These are phyloP conservation scores for Nakaseomyces uthaithaninus DNA, from an alignment of 1,139 yeast genomes.

Conservation along the genomic window DNA sequence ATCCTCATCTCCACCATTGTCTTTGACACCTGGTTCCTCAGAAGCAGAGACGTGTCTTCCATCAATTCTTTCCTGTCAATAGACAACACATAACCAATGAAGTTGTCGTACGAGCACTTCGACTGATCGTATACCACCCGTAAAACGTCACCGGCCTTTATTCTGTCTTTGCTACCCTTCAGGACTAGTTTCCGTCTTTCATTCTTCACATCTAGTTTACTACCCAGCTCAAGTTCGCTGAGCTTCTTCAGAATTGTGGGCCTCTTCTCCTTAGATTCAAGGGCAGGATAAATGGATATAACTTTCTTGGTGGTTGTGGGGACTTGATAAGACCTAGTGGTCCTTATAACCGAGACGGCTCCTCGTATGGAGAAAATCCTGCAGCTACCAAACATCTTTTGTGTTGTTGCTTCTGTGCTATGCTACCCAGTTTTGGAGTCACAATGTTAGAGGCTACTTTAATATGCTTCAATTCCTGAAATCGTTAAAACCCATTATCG, in stretches of 20 bases:
- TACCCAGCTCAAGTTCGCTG: conserved; percentile 23
- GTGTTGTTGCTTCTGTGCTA: neutral
- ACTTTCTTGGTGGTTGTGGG: conserved; percentile 24
- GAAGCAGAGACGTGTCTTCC: conserved; percentile 56
- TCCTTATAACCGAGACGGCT: neutral
- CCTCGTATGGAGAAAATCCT: neutral
- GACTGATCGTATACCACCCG: conserved; percentile 65
- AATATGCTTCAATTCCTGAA: too few relatives aligned
- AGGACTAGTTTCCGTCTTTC: conserved; percentile 58
- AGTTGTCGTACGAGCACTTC: conserved; percentile 44
- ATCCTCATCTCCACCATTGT: conserved; percentile 76
- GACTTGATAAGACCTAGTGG: conserved; percentile 16
- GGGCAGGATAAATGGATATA: conserved; percentile 33
- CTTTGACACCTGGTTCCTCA: conserved; percentile 72
- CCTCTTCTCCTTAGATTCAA: conserved; percentile 15
- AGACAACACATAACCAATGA: conserved; percentile 70
- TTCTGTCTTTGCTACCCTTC: conserved; percentile 39
- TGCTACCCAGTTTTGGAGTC: too few relatives aligned
- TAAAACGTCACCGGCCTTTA: conserved; percentile 76
- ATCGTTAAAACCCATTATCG: too few relatives aligned
- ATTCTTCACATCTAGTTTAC: conserved; percentile 64
- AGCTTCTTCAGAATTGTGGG: conserved; percentile 14
- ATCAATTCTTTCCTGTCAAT: conserved; percentile 50
- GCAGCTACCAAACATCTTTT: conserved; percentile 1
- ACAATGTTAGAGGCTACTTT: too few relatives aligned